Conservation (phyloP, 2,329 filamentous ascomycete genomes). For the Whalleya microplaca region DNA sequence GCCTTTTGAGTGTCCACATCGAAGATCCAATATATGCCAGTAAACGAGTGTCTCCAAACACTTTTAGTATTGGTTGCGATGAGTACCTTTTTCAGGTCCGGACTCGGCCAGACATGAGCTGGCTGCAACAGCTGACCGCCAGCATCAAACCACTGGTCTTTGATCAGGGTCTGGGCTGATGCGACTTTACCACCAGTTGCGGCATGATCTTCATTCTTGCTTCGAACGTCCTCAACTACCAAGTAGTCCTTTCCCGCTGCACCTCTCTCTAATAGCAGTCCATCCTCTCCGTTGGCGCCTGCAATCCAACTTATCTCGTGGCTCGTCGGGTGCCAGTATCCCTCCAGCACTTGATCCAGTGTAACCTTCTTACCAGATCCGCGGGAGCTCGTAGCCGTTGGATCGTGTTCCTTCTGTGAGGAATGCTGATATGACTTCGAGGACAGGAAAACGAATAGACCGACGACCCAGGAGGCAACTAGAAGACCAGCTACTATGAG, state of each 20-base stretch:
- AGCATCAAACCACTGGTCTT: conserved; percentile 64
- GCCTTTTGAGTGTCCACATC: conserved; percentile 81
- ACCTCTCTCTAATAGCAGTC: conserved; percentile 76
- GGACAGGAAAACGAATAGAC: conserved; percentile 68
- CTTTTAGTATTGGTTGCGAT: conserved; percentile 72
- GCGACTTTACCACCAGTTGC: conserved; percentile 44
- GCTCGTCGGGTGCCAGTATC: conserved; percentile 65
- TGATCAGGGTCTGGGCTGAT: conserved; percentile 74
- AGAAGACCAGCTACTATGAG: conserved; percentile 65
- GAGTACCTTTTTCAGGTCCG: conserved; percentile 83
- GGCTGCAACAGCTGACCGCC: conserved; percentile 60
- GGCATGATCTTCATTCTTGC: conserved; percentile 47
- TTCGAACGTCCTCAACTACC: conserved; percentile 83
- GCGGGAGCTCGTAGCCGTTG: conserved; percentile 61
- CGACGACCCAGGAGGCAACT: conserved; percentile 69
- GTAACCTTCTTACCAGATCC: conserved; percentile 74
- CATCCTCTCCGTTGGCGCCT: conserved; percentile 77
- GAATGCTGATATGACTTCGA: conserved; percentile 68
- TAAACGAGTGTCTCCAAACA: conserved; percentile 91
- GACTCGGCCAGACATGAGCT: conserved; percentile 71
- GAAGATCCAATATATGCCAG: conserved; percentile 86
- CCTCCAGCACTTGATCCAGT: conserved; percentile 69
- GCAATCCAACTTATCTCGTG: conserved; percentile 78
- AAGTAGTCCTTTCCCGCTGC: conserved; percentile 71
- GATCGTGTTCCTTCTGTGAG: conserved; percentile 67